Base-by-base conservation (phyloP, 257 asterid species). In the Euphrasia confusa region DNA sequence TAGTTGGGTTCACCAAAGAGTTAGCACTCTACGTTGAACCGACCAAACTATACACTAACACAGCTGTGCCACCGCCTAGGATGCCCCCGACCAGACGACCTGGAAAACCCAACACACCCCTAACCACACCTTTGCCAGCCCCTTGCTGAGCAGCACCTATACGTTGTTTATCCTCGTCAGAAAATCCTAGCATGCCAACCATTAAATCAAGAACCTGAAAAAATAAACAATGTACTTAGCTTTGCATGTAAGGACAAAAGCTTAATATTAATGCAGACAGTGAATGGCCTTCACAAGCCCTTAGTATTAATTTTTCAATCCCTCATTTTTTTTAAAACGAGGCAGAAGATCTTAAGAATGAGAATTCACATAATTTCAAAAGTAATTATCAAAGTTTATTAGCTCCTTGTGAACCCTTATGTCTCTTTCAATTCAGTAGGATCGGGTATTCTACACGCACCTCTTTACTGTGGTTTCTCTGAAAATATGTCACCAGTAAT, bases 381-480 rank as follows among this genome's bases (percentile, higher is more conserved):
- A 17, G 33, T 21, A 53, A 9, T 17, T 62, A 15, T 44, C 30
- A 37, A 15, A n/a, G 45, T 13, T 49, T 2, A 53, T 40, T 30
- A 11, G 57, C 60, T 60, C 60, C 54, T 54, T 39, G 10, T 39
- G 49, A 45, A 27, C 42, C 59, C 30, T 71, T 58, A n/a, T 42
- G 49, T 10, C 39, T n/a, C 7, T 6, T 33, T 33, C 39, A 33
- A 5, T 33, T 33, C 39, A 44, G 50, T 49, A 14, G 56, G 30
- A 10, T n/a, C 42, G 18, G 5, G 11, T 50, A 50, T 50, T 33
- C 28, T 15, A 50, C 56, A 50, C 68, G 26, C 65, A 93, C 99
- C 97, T 93, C 97, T 81, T 84, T 89, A 83, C 96, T 93, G 80
- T 93, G 96, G 77, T 89, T 89, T 79, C 89, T 83, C 84, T 89